A percentile compares a stretch with the other conserved stretches of the same genome.
Evolutionary conservation across 768 basidiomycete species (phyloP).

Genomic region (Boletus tylopilopsis): DNA sequence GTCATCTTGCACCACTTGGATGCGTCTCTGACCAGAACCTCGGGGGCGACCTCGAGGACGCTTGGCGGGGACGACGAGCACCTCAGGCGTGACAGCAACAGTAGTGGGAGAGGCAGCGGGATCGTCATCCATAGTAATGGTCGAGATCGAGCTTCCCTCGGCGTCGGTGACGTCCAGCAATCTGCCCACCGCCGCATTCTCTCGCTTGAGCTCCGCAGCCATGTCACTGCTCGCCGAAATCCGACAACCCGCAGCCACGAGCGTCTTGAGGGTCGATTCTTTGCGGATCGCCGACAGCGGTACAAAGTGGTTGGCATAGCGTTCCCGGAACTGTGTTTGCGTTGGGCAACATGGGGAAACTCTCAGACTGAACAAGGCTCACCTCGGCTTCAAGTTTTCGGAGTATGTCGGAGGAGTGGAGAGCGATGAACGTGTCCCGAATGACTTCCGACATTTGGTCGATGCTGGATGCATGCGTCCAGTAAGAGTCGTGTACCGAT

Average conservation of each 20-base stretch:
- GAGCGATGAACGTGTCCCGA: slow-evolving; percentile 87
- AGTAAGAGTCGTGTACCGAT: slow-evolving; percentile 98
- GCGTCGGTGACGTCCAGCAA: slow-evolving; percentile 40
- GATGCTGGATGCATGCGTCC: slow-evolving; percentile 89
- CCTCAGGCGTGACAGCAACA: slow-evolving; percentile 1
- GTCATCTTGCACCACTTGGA: slow-evolving; percentile 6
- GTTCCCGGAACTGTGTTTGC: slow-evolving; percentile 59
- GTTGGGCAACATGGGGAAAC: too few relatives aligned
- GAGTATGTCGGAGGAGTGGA: slow-evolving; percentile 88
- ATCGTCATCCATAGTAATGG: slow-evolving; percentile 8
- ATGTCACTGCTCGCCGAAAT: slow-evolving; percentile 41
- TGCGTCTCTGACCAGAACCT: slow-evolving; percentile 18
- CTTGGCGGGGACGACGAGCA: background rate
- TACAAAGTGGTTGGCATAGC: slow-evolving; percentile 71
- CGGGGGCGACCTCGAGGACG: slow-evolving; percentile 18
- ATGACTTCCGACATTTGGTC: slow-evolving; percentile 88
- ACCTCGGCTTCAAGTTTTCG: slow-evolving; percentile 72
- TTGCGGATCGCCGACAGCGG: slow-evolving; percentile 49
- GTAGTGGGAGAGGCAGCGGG: background rate
- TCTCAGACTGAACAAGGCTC: slow-evolving; percentile 24
- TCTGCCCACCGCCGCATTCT: slow-evolving; percentile 23
- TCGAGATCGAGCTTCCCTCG: slow-evolving; percentile 30
- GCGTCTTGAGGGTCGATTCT: slow-evolving; percentile 35
- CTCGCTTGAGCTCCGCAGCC: slow-evolving; percentile 26
- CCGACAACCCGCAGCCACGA: slow-evolving; percentile 42